phyloP scores from a whole-genome alignment of 352 stramenopile species.

The Phytophthora sp. region DNA sequence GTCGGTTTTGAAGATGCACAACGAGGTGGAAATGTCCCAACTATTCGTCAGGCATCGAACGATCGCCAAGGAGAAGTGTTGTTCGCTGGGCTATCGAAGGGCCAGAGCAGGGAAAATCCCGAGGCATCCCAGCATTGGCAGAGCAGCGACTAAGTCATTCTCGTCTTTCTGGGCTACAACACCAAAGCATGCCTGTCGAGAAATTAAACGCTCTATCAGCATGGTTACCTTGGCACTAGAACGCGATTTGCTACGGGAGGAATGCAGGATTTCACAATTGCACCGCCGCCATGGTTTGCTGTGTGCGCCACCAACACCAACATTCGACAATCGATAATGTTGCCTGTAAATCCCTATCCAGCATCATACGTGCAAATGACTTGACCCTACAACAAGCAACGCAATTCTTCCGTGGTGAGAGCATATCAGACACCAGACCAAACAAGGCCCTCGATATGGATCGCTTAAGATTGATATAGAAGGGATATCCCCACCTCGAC shows the following conservation, averaged over 20 bases:
- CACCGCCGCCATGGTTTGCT: too few relatives aligned
- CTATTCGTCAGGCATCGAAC: too few relatives aligned
- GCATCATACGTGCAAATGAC: background rate
- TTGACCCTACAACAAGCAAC: background rate
- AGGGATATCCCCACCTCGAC: constrained; percentile 2
- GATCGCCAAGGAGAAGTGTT: too few relatives aligned
- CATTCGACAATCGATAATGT: background rate
- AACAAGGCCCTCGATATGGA: constrained; percentile 12
- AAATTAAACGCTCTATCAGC: background rate
- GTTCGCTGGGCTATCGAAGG: too few relatives aligned
- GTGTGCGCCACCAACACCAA: too few relatives aligned
- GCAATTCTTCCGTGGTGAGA: constrained; percentile 5
- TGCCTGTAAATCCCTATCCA: background rate
- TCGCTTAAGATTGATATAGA: background rate
- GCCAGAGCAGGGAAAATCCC: too few relatives aligned
- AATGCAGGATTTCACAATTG: background rate
- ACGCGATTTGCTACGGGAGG: background rate
- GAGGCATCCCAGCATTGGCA: too few relatives aligned
- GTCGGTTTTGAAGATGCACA: too few relatives aligned
- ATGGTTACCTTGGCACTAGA: too few relatives aligned
- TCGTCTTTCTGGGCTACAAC: background rate
- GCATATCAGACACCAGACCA: background rate
- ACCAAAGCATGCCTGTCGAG: background rate
- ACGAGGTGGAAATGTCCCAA: too few relatives aligned
- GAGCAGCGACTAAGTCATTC: too few relatives aligned